phyloP scores from a whole-genome alignment of 139 green algal genomes.

The Microglena sp. region DNA sequence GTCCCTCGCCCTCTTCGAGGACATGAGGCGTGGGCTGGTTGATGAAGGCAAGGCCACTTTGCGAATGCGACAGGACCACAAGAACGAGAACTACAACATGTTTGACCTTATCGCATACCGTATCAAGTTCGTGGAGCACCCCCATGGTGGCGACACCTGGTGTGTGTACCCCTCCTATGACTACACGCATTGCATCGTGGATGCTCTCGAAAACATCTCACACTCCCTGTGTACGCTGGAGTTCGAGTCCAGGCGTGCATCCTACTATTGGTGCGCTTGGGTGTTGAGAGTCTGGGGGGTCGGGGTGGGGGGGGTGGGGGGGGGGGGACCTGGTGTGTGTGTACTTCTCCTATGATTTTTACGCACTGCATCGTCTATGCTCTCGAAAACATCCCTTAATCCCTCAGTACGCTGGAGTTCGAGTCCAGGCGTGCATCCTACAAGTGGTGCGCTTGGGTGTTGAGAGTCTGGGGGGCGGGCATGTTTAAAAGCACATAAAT shows the following conservation, averaged over 20 bases:
- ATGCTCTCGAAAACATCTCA: conserved; percentile 95
- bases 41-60: conserved; percentile 89
- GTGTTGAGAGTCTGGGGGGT: too few relatives aligned
- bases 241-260: conserved; percentile 91
- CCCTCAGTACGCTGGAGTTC: conserved; percentile 98
- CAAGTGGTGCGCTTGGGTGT: conserved; percentile 77
- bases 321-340: conserved; percentile 79
- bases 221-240: conserved; percentile 99
- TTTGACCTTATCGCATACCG: conserved; percentile 95
- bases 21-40: conserved; percentile 87
- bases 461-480: too few relatives aligned
- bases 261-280: conserved; percentile 91
- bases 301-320: too few relatives aligned
- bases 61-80: conserved; percentile 70
- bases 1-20: conserved; percentile 85
- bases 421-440: conserved; percentile 87
- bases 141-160: conserved; percentile 80
- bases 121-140: conserved; percentile 89
- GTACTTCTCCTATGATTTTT: conserved; percentile 99
- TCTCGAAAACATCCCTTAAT: conserved; percentile 98
- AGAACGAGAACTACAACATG: conserved; percentile 97
- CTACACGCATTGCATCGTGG: conserved; percentile 97
- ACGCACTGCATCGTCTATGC: conserved; percentile 95
- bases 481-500: too few relatives aligned
- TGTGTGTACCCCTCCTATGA: conserved; percentile 99